A percentile compares a stretch with the other conserved stretches of the same genome.
Conservation (phyloP, 2,329 filamentous ascomycete species). For the Colletotrichum sp. region DNA sequence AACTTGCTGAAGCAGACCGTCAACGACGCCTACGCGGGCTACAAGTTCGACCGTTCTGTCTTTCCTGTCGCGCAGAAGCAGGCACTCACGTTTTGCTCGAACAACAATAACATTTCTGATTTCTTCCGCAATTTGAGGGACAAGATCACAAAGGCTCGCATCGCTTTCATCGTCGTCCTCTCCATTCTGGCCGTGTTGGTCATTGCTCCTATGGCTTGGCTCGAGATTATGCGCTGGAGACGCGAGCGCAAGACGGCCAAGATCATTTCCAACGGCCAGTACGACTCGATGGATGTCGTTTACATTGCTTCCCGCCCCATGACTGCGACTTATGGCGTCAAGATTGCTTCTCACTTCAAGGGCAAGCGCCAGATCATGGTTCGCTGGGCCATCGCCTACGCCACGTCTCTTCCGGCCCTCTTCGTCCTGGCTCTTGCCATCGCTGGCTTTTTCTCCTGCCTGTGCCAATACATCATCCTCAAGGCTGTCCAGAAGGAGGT, state of each 20-base stretch:
- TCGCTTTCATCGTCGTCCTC: conserved; percentile 78
- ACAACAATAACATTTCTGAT: conserved; percentile 78
- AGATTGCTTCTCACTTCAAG: conserved; percentile 69
- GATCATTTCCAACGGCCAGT: conserved; percentile 68
- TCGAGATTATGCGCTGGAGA: conserved; percentile 80
- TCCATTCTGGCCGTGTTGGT: conserved; percentile 72
- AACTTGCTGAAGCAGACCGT: conserved; percentile 77
- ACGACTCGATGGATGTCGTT: conserved; percentile 85
- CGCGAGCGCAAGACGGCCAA: conserved; percentile 73
- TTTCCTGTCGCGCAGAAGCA: conserved; percentile 89
- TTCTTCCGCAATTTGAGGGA: conserved; percentile 81
- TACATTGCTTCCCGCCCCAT: conserved; percentile 86
- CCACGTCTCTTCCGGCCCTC: conserved; percentile 83
- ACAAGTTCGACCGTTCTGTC: conserved; percentile 76
- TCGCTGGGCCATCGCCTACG: conserved; percentile 86
- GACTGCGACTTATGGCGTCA: conserved; percentile 75
- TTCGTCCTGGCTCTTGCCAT: conserved; percentile 84
- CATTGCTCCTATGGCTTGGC: conserved; percentile 80
- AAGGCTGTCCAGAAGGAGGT: conserved; percentile 75
- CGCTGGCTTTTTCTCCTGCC: conserved; percentile 81
- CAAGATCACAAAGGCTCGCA: conserved; percentile 71
- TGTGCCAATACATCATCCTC: conserved; percentile 84
- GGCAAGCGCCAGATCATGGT: conserved; percentile 72
- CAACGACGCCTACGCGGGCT: conserved; percentile 73
- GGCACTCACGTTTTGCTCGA: conserved; percentile 84